Evolutionary conservation across 352 stramenopile species (phyloP), one percentile per base, ranked within the genome.

Genomic region (Phytophthora podocarpi): DNA sequence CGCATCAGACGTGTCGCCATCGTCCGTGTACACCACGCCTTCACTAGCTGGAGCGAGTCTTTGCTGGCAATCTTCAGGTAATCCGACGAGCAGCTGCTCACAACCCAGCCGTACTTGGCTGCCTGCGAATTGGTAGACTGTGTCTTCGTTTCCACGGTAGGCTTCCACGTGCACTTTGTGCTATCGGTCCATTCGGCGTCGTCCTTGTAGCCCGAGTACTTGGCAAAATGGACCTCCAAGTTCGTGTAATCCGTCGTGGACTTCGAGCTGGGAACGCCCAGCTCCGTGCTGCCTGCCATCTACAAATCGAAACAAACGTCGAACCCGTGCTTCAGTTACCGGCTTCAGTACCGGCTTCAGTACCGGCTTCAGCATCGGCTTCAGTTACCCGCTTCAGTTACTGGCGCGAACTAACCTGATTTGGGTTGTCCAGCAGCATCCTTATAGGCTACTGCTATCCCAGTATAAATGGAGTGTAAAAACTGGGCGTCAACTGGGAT

Each of bases 11-110:
- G 69, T 80, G 3, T 60, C 70, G 41, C 87, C 87, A 32, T 73
- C 57, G 46, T 88, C 66, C 23, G 78, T 80, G 64, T 85, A 96
- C 16, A 88, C 65, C 31, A 82, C 77, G 18, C 85, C 85, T 72
- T 94, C 80, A 51, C 87, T 78, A 35, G n/a, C 74, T 88, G 32
- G 83, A 81, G 21, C 26, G 81, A 87, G 51, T 95, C 85, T 2
- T 71, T 73, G 21, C 64, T 65, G 0, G 66, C 40, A 21, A 93
- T 61, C 64, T 90, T 95, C 13, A 95, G 58, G 24, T 57, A 53
- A 26, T 53, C 52, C 7, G 72, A 56, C 2, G 72, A 72, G 58
- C 86, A 95, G 41, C 71, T 89, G 35, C 74, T 74, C 23, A 89
- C 30, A 43, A 95, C 81, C 82, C 84, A 95, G 15, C 81, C 82